phyloP scores from a whole-genome alignment of 208 protist genomes.

The Strigomonas galati region DNA sequence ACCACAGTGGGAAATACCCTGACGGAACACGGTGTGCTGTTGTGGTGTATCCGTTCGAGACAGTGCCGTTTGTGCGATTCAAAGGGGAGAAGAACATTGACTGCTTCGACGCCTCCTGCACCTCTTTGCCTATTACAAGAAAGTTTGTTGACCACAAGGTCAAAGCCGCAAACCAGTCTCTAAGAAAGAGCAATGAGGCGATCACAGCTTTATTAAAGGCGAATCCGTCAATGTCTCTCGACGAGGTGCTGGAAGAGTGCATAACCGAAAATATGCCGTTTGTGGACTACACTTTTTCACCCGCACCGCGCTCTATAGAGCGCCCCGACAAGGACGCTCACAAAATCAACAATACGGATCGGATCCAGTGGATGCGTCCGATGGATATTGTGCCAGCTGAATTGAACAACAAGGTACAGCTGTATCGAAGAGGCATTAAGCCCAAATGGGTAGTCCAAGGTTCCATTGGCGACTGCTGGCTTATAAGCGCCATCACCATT shows the following conservation, averaged over 20 bases:
- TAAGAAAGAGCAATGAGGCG: constrained; percentile 2
- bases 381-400: constrained; percentile 33
- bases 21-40: constrained; percentile 11
- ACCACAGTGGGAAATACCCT: too few species aligned
- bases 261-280: constrained; percentile 22
- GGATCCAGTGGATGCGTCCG: constrained; percentile 48
- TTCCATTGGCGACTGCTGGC: constrained; percentile 52
- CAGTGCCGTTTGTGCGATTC: constrained; percentile 24
- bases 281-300: constrained; percentile 40
- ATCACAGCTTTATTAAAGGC: constrained; percentile 1
- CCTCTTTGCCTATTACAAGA: too few species aligned
- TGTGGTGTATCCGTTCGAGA: constrained; percentile 50
- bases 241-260: constrained; percentile 28
- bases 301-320: constrained; percentile 17
- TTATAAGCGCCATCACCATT: constrained; percentile 39
- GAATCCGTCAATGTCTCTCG: constrained; percentile 24
- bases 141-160: too few species aligned
- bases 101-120: constrained; percentile 14
- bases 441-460: constrained; percentile 40
- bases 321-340: constrained; percentile 23
- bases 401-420: constrained; percentile 14
- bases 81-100: constrained; percentile 21
- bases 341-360: constrained; percentile 12
- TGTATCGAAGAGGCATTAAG: constrained; percentile 30
- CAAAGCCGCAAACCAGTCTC: too few species aligned